Conservation (phyloP, 805 yeast genomes). For the Candida xyloterini region DNA sequence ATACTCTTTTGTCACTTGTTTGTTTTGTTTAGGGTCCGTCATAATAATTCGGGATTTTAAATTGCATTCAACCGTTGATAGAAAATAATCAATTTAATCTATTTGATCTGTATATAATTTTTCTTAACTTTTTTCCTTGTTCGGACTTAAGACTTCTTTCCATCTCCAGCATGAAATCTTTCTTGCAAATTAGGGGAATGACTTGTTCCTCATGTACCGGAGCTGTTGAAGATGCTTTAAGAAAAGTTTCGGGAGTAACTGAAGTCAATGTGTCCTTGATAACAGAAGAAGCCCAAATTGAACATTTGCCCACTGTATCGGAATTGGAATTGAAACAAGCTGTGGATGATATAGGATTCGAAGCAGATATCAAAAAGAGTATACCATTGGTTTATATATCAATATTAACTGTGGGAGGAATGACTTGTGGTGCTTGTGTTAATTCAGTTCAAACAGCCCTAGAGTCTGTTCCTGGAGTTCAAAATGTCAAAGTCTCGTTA, state of each 20-base stretch:
- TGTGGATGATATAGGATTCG: conserved; percentile 76
- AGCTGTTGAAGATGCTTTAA: conserved; percentile 46
- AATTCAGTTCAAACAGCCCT: conserved; percentile 59
- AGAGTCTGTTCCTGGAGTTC: conserved; percentile 47
- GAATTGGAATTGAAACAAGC: conserved; percentile 41
- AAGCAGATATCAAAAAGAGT: conserved; percentile 28
- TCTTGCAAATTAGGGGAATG: conserved; percentile 63
- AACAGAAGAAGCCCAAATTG: conserved; percentile 68
- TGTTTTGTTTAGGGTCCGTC: conserved; percentile 11
- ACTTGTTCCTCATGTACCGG: conserved; percentile 86
- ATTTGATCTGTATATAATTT: neutral
- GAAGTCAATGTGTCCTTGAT: conserved; percentile 63
- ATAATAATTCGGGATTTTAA: conserved; percentile 34
- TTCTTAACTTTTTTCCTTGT: conserved; percentile 1
- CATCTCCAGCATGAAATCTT: neutral
- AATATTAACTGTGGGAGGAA: conserved; percentile 48
- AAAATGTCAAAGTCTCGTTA: conserved; percentile 57
- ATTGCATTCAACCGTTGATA: conserved; percentile 49
- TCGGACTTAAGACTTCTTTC: neutral
- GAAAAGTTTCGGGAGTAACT: conserved; percentile 24
- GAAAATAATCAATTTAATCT: conserved; percentile 26
- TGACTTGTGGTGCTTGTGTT: conserved; percentile 86
- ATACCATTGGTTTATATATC: conserved; percentile 8
- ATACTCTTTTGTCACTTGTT: conserved; percentile 39
- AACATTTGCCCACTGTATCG: conserved; percentile 39